A percentile compares a stretch with the other conserved stretches of the same genome.
phyloP scores from a whole-genome alignment of 345 rosid species.

The Viola odorata region DNA sequence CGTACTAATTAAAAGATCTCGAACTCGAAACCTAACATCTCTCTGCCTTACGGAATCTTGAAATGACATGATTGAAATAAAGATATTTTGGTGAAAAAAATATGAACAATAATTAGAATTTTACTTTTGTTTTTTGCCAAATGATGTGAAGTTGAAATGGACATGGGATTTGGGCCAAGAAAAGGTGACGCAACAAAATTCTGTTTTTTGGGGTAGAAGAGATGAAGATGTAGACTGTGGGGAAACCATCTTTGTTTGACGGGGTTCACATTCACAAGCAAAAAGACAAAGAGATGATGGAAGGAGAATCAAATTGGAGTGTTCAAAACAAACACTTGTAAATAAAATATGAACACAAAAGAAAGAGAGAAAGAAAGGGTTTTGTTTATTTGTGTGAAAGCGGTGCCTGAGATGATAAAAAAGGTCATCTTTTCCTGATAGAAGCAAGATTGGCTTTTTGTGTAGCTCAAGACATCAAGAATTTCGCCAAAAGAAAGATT shows the following conservation, averaged over 20 bases:
- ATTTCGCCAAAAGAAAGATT: constrained; percentile 26
- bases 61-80: too few relatives aligned
- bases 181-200: constrained; percentile 6
- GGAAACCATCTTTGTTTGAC: background rate
- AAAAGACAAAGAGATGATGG: background rate
- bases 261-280: constrained; percentile 9
- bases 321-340: background rate
- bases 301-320: constrained; percentile 6
- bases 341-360: background rate
- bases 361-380: background rate
- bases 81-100: too few relatives aligned
- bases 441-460: constrained; percentile 45
- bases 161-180: background rate
- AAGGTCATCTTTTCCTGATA: constrained; percentile 15
- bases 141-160: constrained; percentile 8
- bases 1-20: too few relatives aligned
- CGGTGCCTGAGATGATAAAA: constrained; percentile 8
- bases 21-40: too few relatives aligned
- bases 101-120: too few relatives aligned
- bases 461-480: constrained; percentile 37
- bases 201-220: constrained; percentile 4
- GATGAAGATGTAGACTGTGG: constrained; percentile 1
- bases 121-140: background rate
- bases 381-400: background rate
- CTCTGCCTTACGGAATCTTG: too few relatives aligned